Base-by-base conservation (phyloP, 805 yeast species). In the Wickerhamiella nectarea region DNA sequence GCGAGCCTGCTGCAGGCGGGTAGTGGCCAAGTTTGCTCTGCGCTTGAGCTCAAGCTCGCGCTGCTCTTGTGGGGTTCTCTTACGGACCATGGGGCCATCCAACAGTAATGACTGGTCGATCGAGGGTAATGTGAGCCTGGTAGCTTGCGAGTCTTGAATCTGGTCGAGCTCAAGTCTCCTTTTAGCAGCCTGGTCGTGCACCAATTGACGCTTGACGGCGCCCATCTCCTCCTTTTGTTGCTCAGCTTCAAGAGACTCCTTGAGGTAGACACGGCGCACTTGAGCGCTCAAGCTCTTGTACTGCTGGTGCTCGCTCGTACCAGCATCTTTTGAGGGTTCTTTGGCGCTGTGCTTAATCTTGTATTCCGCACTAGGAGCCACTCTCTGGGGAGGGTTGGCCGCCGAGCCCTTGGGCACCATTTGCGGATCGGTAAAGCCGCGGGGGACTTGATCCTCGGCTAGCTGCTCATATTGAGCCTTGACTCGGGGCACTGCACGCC, bases 101-200 rank as follows among this genome's bases (percentile, higher is more conserved):
- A 83, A 61, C 50, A 76, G 69, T 14, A 57, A 48, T 8, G 55
- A 41, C 31, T 71, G 68, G 53, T 80, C 85, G 46, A 86, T 67
- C 1, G 94, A 80, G 38, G 95, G 95, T 41, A 84, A 66, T 1
- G 94, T 83, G 55, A 79, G 70, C 53, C 68, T 50, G 39, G 75
- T 69, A 19, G 84, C 78, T 28, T 52, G 56, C 3, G 64, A 56
- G 15, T 61, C 56, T 48, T 64, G 60, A 31, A 58, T 52, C 37
- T 55, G 56, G n/a, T 61, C 57, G 12, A 57, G 54, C 31, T 53
- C 46, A 4, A 60, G 50, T 14, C 62, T 57, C 10, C 52, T 55
- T n/a, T 47, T 47, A 33, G 58, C 50, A 25, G 64, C 68, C 21
- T 47, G 51, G 20, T 57, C 69, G 7, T 60, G 68, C 36, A 63